Percentiles rank a stretch among this genome's conserved stretches.
Conservation (phyloP, 2,329 filamentous ascomycete species). For the Pseudocercospora fuligena region DNA sequence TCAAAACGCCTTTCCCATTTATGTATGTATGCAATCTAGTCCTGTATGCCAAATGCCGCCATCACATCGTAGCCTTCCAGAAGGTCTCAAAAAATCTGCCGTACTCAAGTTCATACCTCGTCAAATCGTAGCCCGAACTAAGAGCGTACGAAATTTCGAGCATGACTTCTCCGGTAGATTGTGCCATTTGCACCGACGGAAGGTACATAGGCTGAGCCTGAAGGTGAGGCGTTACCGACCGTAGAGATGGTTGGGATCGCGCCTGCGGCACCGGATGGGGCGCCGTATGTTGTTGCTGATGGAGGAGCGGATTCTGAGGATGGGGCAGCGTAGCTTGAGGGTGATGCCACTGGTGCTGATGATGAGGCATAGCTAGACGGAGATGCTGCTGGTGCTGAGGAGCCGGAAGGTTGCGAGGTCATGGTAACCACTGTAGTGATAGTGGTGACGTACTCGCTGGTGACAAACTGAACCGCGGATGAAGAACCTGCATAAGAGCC, state of each 20-base stretch:
- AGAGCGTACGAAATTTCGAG: constrained; percentile 9
- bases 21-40: too few species aligned
- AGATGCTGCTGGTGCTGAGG: constrained; percentile 12
- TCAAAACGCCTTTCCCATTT: neutral
- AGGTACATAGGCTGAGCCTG: constrained; percentile 5
- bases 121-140: neutral
- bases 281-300: constrained; percentile 5
- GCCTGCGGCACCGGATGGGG: constrained; percentile 6
- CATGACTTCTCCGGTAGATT: constrained; percentile 8
- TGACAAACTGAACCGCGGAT: neutral
- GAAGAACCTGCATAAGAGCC: neutral
- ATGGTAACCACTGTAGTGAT: constrained; percentile 27
- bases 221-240: neutral
- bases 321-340: constrained; percentile 2
- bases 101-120: neutral
- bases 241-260: constrained; percentile 19
- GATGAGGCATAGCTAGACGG: neutral
- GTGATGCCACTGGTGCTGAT: constrained; percentile 3
- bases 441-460: constrained; percentile 17
- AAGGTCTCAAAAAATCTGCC: constrained; percentile 1
- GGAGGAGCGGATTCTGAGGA: constrained; percentile 3
- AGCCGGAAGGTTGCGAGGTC: neutral
- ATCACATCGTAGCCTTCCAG: constrained; percentile 4
- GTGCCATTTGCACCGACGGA: constrained; percentile 19
- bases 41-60: neutral